These are phyloP conservation scores for Rugonectria rugulosa DNA, from an alignment of 2,329 filamentous ascomycete species.

Conservation along the genomic window DNA sequence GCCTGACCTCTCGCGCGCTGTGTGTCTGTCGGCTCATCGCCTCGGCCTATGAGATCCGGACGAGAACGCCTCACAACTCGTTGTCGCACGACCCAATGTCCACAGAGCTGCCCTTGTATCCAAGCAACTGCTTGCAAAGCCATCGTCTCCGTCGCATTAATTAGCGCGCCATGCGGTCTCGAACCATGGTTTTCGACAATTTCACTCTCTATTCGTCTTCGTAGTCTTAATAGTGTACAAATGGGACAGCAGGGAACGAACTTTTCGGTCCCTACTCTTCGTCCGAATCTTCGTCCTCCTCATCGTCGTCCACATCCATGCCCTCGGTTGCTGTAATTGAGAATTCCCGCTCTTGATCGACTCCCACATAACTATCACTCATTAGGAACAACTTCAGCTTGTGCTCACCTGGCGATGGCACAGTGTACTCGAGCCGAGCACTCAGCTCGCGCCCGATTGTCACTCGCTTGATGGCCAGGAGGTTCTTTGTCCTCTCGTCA, in stretches of 20 bases:
- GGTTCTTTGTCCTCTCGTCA: constrained; percentile 85
- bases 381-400: constrained; percentile 92
- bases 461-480: constrained; percentile 93
- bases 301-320: constrained; percentile 92
- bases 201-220: constrained; percentile 39
- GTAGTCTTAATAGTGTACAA: constrained; percentile 44
- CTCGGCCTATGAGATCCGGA: constrained; percentile 9
- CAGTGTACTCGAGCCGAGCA: constrained; percentile 85
- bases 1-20: neutral
- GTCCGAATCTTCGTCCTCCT: constrained; percentile 76
- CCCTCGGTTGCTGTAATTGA: constrained; percentile 86
- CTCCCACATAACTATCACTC: constrained; percentile 95
- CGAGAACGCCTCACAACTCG: constrained; percentile 34
- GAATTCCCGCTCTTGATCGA: constrained; percentile 95
- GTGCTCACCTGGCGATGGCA: constrained; percentile 84
- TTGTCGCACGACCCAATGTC: constrained; percentile 38
- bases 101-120: constrained; percentile 42
- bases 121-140: constrained; percentile 38
- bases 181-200: constrained; percentile 33
- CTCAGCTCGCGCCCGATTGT: constrained; percentile 83
- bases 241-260: constrained; percentile 25
- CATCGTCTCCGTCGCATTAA: constrained; percentile 35
- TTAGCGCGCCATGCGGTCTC: constrained; percentile 19
- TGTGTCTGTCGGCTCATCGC: neutral
- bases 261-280: constrained; percentile 40